These are phyloP conservation scores for Eremomyces bilateralis DNA, from an alignment of 495 filamentous ascomycete species.

Conservation along the genomic window DNA sequence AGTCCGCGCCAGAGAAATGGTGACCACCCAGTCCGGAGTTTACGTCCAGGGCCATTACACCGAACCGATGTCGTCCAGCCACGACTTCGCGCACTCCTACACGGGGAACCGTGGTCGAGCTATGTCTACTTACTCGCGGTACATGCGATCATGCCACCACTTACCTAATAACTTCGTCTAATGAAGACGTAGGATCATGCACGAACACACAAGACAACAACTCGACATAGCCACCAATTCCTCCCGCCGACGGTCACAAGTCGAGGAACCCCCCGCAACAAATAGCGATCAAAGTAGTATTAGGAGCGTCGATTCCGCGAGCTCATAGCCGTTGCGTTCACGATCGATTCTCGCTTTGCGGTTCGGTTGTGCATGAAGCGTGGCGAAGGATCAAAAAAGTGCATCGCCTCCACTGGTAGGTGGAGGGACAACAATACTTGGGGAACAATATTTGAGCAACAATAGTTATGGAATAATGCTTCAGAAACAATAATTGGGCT, in stretches of 20 bases:
- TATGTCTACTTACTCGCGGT: slow-evolving; percentile 17
- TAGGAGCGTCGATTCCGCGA: neutral
- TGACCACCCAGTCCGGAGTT: no score
- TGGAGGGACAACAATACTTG: neutral
- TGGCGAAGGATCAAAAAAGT: neutral
- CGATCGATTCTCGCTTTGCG: neutral
- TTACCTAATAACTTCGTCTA: neutral
- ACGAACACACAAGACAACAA: slow-evolving; percentile 14
- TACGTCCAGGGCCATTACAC: slow-evolving; percentile 10
- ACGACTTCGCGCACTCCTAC: slow-evolving; percentile 15
- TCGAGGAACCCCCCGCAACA: no score
- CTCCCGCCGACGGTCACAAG: slow-evolving; percentile 5
- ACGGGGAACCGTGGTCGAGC: slow-evolving; percentile 13
- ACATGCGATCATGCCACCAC: slow-evolving; percentile 2
- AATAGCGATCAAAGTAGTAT: no score
- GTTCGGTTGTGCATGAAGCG: neutral
- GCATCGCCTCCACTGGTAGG: neutral
- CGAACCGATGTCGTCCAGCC: slow-evolving; percentile 11
- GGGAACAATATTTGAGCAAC: no score
- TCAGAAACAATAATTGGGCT: no score
- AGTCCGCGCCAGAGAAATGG: no score
- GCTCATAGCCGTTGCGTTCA: neutral
- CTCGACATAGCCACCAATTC: slow-evolving; percentile 9
- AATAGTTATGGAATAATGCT: no score
- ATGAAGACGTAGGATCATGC: slow-evolving; percentile 7